These are phyloP conservation scores for Lodderomyces theae DNA, from an alignment of 1,139 yeast genomes.

Conservation along the genomic window DNA sequence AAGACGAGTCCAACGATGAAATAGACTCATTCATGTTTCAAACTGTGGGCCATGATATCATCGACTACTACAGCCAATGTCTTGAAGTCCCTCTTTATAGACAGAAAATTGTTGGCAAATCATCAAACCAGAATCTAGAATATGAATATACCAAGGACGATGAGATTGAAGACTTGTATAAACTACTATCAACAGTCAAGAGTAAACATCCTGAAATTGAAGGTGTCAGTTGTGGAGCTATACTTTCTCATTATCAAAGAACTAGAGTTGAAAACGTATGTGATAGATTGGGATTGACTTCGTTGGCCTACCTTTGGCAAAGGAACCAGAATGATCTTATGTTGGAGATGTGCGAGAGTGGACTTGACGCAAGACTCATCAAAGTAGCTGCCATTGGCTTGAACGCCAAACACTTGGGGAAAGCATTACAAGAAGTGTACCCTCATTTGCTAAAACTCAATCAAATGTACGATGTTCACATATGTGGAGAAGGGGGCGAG, in stretches of 20 bases:
- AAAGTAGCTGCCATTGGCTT: constrained; percentile 95
- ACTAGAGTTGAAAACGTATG: constrained; percentile 93
- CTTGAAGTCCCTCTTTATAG: constrained; percentile 78
- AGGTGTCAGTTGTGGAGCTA: constrained; percentile 95
- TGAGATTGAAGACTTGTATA: constrained; percentile 79
- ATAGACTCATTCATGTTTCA: constrained; percentile 96
- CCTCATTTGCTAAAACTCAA: constrained; percentile 62
- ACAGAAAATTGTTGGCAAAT: constrained; percentile 57
- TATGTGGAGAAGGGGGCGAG: constrained; percentile 99
- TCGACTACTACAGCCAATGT: constrained; percentile 64
- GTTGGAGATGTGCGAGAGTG: constrained; percentile 73
- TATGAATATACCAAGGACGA: constrained; percentile 64
- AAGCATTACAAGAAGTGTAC: constrained; percentile 57
- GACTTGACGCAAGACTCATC: constrained; percentile 78
- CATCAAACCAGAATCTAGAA: constrained; percentile 63
- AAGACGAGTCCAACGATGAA: constrained; percentile 48
- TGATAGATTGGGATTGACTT: constrained; percentile 60
- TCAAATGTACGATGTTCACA: constrained; percentile 71
- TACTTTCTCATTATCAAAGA: constrained; percentile 87
- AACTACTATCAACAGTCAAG: constrained; percentile 47
- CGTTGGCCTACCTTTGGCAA: constrained; percentile 86
- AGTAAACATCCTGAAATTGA: constrained; percentile 65
- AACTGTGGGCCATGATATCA: constrained; percentile 91
- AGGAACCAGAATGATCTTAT: constrained; percentile 74
- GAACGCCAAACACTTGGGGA: constrained; percentile 61